Evolutionary conservation across 148 eudicot species (phyloP), one percentile per base, ranked within the genome.

Genomic region (Polygonum maritimum): DNA sequence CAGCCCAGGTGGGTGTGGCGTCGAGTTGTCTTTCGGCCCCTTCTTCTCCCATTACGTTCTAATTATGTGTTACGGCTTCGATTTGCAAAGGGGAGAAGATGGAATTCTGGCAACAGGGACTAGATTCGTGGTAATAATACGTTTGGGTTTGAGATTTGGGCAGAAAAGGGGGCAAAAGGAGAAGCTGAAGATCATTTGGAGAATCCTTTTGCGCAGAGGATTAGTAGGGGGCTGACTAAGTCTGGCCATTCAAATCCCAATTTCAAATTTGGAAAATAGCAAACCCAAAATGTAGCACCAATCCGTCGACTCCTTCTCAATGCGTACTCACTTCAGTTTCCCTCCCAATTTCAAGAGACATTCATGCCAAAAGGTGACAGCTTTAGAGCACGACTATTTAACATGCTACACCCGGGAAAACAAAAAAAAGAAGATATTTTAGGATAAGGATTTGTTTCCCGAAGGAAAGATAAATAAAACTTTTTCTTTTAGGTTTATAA

Each of bases 1-100:
- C 97, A 0, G 97, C 92, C 97, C 97, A 92, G 70, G 97, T 92
- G 40, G 97, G 91, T 51, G 97, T 92, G 72, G 90, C 84, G 74
- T 84, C 83, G 54, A 91, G 88, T 80, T 80, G 22, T 74, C 89
- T 87, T 22, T 74, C 84, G 57, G 54, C 18, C 8, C 26, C 39
- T 5, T 16, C 74, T 15, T 13, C 76, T 36, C 71, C 71, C 71
- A 36, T 67, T 15, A 5, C 18, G 44, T 14, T 9, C 4, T 7
- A 22, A n/a, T 14, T 15, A 4, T 26, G 11, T 31, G 2, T 62
- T 58, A 10, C 2, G 39, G 38, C n/a, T 63, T 13, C 33, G 35
- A 12, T 31, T 13, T 63, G 1, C 18, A 36, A 35, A 65, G 41
- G 8, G 36, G 9, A 35, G 71, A 65, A 31, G 60, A 9, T 49